Percentiles rank a stretch among this genome's conserved stretches.
Evolutionary conservation across 345 rosid genomes (phyloP).

Genomic region (Sonneratia alba): DNA sequence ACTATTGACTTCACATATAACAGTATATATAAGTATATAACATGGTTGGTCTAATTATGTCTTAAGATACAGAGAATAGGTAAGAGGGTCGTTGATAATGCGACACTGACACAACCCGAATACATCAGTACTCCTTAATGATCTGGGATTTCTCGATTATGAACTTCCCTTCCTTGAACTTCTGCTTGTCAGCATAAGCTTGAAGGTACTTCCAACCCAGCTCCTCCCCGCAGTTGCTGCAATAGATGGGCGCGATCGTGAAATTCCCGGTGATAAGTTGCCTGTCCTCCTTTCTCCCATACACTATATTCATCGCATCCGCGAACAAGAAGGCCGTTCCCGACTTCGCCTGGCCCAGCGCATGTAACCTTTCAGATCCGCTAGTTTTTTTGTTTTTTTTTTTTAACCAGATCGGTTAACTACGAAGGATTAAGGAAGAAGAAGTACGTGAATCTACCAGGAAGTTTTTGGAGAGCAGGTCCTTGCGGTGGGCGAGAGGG

Average conservation of each 20-base stretch:
- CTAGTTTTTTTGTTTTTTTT: too few relatives aligned
- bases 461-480: slow-evolving; percentile 12
- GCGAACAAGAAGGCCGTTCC: slow-evolving; percentile 12
- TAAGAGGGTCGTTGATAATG: too few relatives aligned
- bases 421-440: neutral
- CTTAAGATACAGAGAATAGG: too few relatives aligned
- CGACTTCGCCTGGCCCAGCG: slow-evolving; percentile 4
- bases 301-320: slow-evolving; percentile 15
- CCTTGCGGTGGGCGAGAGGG: slow-evolving; percentile 15
- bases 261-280: slow-evolving; percentile 23
- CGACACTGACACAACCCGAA: too few relatives aligned
- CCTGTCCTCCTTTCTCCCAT: slow-evolving; percentile 22
- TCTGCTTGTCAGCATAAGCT: slow-evolving; percentile 9
- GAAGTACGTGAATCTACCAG: neutral
- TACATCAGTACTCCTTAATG: slow-evolving; percentile 7
- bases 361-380: neutral
- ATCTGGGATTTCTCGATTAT: slow-evolving; percentile 12
- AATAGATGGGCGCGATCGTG: slow-evolving; percentile 22
- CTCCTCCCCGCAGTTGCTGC: slow-evolving; percentile 17
- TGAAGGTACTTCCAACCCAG: slow-evolving; percentile 15
- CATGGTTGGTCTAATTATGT: too few relatives aligned
- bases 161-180: slow-evolving; percentile 17
- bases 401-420: too few relatives aligned
- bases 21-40: too few relatives aligned
- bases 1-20: too few relatives aligned